Evolutionary conservation across 1,284 basidiomycete species (phyloP).

Genomic region (Ceratobasidium papillatum): DNA sequence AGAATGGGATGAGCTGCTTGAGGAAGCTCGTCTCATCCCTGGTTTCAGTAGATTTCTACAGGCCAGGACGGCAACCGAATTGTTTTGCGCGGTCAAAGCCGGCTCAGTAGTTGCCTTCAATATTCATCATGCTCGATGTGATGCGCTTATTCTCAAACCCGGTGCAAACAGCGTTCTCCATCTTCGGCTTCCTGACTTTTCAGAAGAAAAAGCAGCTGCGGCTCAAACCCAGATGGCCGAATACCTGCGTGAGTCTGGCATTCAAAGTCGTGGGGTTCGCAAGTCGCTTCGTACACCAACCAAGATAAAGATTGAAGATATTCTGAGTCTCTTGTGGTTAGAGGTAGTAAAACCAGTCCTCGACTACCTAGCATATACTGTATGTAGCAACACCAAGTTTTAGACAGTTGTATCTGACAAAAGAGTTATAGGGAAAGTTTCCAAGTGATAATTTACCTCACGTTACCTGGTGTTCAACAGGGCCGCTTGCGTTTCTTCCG

Average conservation of each 20-base stretch:
- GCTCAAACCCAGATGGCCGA: not conserved
- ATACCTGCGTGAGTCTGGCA: not conserved
- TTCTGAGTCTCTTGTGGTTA: not conserved
- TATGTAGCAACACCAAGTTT: not conserved
- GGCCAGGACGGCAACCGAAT: too few species aligned
- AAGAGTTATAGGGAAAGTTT: not conserved
- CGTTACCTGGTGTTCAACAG: not conserved
- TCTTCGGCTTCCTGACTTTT: not conserved
- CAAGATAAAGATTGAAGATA: not conserved
- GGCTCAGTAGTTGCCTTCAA: too few species aligned
- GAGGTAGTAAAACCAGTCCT: not conserved
- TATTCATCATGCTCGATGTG: too few species aligned
- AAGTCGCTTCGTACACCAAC: not conserved
- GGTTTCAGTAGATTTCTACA: too few species aligned
- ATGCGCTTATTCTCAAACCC: not conserved
- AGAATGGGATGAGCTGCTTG: too few species aligned
- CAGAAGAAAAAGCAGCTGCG: not conserved
- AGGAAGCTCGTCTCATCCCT: too few species aligned
- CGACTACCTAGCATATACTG: not conserved
- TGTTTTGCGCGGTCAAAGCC: too few species aligned
- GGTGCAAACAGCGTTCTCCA: not conserved
- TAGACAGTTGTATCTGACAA: not conserved
- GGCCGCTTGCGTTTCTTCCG: conserved; percentile 2
- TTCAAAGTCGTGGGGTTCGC: not conserved
- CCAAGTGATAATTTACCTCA: not conserved